Percentiles rank a stretch among this genome's conserved stretches.
These are phyloP conservation scores for Pouteria glomerata DNA, from an alignment of 148 eudicot genomes.

Conservation along the genomic window DNA sequence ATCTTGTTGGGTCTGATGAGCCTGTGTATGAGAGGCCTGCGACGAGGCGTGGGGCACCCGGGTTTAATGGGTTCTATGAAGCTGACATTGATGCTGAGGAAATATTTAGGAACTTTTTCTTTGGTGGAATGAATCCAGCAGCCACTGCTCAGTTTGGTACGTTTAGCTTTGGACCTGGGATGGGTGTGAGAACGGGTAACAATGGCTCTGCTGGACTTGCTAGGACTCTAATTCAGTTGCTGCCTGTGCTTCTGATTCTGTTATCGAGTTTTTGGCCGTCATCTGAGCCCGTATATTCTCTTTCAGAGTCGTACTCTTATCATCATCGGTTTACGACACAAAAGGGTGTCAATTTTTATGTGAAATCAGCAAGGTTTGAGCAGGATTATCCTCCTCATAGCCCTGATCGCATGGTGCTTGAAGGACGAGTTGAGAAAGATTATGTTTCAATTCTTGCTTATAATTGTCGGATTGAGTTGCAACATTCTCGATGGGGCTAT, in stretches of 20 bases:
- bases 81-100: constrained; percentile 54
- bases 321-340: constrained; percentile 29
- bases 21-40: constrained; percentile 31
- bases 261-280: constrained; percentile 47
- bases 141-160: constrained; percentile 31
- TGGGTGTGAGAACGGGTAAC: constrained; percentile 34
- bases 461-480: constrained; percentile 48
- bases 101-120: constrained; percentile 58
- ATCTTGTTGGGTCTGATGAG: constrained; percentile 43
- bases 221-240: constrained; percentile 34
- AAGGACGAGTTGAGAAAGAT: constrained; percentile 32
- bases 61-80: constrained; percentile 46
- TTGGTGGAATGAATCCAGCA: constrained; percentile 51
- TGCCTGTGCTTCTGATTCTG: constrained; percentile 45
- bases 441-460: constrained; percentile 28
- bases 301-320: constrained; percentile 32
- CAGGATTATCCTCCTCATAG: constrained; percentile 40
- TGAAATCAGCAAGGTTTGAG: constrained; percentile 34
- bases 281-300: constrained; percentile 35
- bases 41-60: constrained; percentile 23
- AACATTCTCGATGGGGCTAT: constrained; percentile 46
- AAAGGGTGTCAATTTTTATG: constrained; percentile 45
- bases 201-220: constrained; percentile 30
- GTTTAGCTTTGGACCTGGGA: constrained; percentile 46
- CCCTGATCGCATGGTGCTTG: constrained; percentile 30